Percentiles rank a stretch among this genome's conserved stretches.
phyloP scores from a whole-genome alignment of 139 green algal species.

The Ettlia oleoabundans region DNA sequence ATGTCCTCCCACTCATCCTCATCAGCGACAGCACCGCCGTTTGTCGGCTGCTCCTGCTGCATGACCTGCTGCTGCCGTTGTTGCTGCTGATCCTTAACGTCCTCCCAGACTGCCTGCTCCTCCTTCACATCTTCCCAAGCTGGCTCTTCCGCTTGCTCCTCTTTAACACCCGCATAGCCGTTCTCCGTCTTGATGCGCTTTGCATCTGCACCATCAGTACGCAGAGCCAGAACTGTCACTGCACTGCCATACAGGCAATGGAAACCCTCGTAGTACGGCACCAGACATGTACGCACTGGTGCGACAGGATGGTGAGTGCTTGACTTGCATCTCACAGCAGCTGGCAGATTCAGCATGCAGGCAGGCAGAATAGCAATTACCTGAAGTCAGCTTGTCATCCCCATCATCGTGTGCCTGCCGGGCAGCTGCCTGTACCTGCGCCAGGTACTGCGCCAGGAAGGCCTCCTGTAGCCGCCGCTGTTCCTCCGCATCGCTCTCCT shows the following conservation, averaged over 20 bases:
- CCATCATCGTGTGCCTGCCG: background rate
- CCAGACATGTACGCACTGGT: no score
- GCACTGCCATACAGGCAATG: no score
- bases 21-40: background rate
- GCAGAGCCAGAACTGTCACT: no score
- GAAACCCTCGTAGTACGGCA: no score
- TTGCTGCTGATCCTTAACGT: slow-evolving; percentile 13
- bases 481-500: background rate
- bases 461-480: slow-evolving; percentile 33
- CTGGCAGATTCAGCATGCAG: no score
- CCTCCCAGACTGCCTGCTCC: slow-evolving; percentile 23
- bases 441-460: slow-evolving; percentile 48
- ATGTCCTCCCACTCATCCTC: slow-evolving; percentile 25
- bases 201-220: slow-evolving; percentile 27
- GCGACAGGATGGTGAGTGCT: no score
- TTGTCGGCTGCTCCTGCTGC: background rate
- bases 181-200: slow-evolving; percentile 29
- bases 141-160: background rate
- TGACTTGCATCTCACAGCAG: slow-evolving; percentile 7
- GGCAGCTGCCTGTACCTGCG: slow-evolving; percentile 28
- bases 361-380: no score
- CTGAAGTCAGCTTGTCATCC: background rate
- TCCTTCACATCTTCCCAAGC: slow-evolving; percentile 6
- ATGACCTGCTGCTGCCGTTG: slow-evolving; percentile 20
- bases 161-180: slow-evolving; percentile 9